phyloP scores from a whole-genome alignment of 768 basidiomycete species.

The Phlegmacium glaucopus region DNA sequence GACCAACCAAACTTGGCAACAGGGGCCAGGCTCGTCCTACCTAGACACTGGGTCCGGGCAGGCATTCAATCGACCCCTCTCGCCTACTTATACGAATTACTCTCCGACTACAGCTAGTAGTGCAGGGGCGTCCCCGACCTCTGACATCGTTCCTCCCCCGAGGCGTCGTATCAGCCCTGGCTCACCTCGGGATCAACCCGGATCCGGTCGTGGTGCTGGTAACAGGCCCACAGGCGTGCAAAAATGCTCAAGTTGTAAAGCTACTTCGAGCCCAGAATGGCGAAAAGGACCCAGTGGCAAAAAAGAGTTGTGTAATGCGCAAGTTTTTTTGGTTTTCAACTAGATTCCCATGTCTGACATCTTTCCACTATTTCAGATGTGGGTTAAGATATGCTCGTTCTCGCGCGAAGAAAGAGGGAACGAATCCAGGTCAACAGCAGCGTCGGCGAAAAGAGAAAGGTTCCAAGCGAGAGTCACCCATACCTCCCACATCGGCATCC shows the following conservation, averaged over 20 bases:
- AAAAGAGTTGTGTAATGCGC: constrained; percentile 93
- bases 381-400: constrained; percentile 85
- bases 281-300: constrained; percentile 87
- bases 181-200: constrained; percentile 43
- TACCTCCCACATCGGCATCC: constrained; percentile 34
- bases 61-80: constrained; percentile 23
- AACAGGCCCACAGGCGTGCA: constrained; percentile 72
- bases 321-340: constrained; percentile 31
- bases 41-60: constrained; percentile 18
- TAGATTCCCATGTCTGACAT: constrained; percentile 2
- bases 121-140: constrained; percentile 24
- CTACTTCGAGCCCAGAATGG: constrained; percentile 85
- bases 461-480: constrained; percentile 40
- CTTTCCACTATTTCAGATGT: constrained; percentile 44
- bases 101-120: constrained; percentile 32
- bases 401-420: constrained; percentile 84
- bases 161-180: constrained; percentile 55
- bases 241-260: constrained; percentile 79
- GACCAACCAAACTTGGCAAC: constrained; percentile 18
- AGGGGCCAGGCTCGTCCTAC: constrained; percentile 20
- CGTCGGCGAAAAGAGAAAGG: constrained; percentile 67
- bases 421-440: constrained; percentile 38
- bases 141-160: constrained; percentile 54
- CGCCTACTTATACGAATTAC: constrained; percentile 23
- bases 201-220: constrained; percentile 43